phyloP scores from a whole-genome alignment of 208 protist species.

The Herpetomonas tarakana region DNA sequence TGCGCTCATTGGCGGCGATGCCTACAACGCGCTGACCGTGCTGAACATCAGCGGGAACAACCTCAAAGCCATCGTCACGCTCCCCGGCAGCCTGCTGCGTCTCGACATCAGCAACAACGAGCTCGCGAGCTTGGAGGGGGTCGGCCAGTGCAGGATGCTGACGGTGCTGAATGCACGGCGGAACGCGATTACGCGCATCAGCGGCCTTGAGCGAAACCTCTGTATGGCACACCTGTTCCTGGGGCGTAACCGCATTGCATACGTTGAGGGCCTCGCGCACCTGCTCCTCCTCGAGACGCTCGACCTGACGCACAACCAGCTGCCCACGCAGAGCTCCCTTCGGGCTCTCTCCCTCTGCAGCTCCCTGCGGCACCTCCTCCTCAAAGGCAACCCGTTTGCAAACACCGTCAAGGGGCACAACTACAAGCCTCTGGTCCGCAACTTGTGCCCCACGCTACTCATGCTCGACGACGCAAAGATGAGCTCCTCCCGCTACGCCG shows the following conservation, averaged over 20 bases:
- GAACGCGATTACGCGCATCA: slow-evolving; percentile 44
- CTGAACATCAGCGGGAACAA: slow-evolving; percentile 66
- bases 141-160: slow-evolving; percentile 71
- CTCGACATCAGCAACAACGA: slow-evolving; percentile 80
- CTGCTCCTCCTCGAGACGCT: slow-evolving; percentile 85
- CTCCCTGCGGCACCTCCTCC: slow-evolving; percentile 54
- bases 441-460: slow-evolving; percentile 76
- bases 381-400: slow-evolving; percentile 76
- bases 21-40: slow-evolving; percentile 65
- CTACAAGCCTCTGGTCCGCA: slow-evolving; percentile 59
- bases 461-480: slow-evolving; percentile 67
- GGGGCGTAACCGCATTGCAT: slow-evolving; percentile 61
- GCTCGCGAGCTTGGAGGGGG: slow-evolving; percentile 41
- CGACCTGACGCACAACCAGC: slow-evolving; percentile 70
- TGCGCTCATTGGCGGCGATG: slow-evolving; percentile 16
- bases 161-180: slow-evolving; percentile 75
- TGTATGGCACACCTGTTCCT: slow-evolving; percentile 78
- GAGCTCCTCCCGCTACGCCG: slow-evolving; percentile 38
- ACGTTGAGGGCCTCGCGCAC: slow-evolving; percentile 69
- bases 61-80: slow-evolving; percentile 30
- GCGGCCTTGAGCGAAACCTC: slow-evolving; percentile 46
- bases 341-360: slow-evolving; percentile 72
- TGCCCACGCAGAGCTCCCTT: slow-evolving; percentile 46
- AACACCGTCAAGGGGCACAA: slow-evolving; percentile 19
- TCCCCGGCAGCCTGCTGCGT: slow-evolving; percentile 70